A percentile compares a stretch with the other conserved stretches of the same genome.
phyloP scores from a whole-genome alignment of 768 basidiomycete species.

The Tremella yokohamensis region DNA sequence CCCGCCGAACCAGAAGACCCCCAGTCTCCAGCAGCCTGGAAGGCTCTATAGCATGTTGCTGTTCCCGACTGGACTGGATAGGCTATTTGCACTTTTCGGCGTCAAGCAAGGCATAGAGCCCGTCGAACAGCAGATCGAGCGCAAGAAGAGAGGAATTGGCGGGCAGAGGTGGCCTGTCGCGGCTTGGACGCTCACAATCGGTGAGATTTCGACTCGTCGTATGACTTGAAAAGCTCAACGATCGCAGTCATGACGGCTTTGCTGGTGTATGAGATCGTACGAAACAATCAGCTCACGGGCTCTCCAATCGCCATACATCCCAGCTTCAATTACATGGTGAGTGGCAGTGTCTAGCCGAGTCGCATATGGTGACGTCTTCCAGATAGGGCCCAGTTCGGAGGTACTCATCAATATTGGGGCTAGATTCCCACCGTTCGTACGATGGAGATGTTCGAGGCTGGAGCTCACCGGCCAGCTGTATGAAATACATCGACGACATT shows the following conservation, averaged over 20 bases:
- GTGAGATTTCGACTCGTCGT: constrained; percentile 54
- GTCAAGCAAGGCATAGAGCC: constrained; percentile 32
- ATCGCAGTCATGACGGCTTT: constrained; percentile 62
- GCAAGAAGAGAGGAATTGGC: constrained; percentile 79
- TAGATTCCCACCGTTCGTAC: constrained; percentile 68
- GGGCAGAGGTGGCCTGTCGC: constrained; percentile 74
- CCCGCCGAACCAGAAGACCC: constrained; percentile 7
- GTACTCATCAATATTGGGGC: constrained; percentile 84
- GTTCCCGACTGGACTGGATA: constrained; percentile 40
- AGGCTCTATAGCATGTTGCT: constrained; percentile 25
- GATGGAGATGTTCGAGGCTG: neutral
- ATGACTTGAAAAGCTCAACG: neutral
- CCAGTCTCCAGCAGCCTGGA: neutral
- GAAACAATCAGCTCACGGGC: constrained; percentile 72
- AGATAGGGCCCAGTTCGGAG: constrained; percentile 74
- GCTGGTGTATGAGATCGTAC: constrained; percentile 79
- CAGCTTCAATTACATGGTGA: constrained; percentile 11
- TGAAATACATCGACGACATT: constrained; percentile 26
- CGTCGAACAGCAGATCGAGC: constrained; percentile 72
- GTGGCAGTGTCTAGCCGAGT: constrained; percentile 45
- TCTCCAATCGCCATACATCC: constrained; percentile 75
- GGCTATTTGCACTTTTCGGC: constrained; percentile 32
- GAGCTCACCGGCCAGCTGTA: constrained; percentile 14
- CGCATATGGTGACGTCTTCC: constrained; percentile 59
- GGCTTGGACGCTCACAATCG: constrained; percentile 57